Conservation (phyloP, 164 flowering plant species). For the Chimonanthus salicifolius region DNA sequence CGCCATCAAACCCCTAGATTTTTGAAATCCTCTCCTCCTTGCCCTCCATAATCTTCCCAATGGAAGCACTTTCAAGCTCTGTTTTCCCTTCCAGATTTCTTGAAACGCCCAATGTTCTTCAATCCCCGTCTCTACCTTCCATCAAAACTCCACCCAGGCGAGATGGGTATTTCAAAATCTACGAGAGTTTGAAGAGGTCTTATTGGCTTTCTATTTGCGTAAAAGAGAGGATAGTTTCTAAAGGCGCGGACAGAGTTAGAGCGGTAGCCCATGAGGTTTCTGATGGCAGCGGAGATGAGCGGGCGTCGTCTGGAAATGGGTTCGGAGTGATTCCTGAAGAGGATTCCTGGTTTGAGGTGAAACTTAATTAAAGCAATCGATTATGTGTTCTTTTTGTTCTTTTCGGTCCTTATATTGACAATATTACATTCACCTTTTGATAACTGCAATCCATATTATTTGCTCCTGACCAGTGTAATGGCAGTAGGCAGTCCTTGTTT, state of each 20-base stretch:
- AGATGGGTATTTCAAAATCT: slow-evolving; percentile 24
- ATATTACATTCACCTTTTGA: neutral
- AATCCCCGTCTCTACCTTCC: slow-evolving; percentile 4
- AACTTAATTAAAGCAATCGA: neutral
- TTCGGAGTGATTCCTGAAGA: slow-evolving; percentile 24
- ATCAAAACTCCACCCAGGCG: slow-evolving; percentile 17
- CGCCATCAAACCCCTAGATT: slow-evolving; percentile 12
- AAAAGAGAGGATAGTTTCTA: slow-evolving; percentile 6
- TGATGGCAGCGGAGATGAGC: slow-evolving; percentile 28
- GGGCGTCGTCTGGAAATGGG: slow-evolving; percentile 17
- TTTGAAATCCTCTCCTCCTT: neutral
- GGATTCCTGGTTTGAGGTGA: slow-evolving; percentile 28
- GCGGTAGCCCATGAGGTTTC: slow-evolving; percentile 27
- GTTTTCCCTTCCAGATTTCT: slow-evolving; percentile 23
- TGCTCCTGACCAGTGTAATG: neutral
- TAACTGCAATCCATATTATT: too few relatives aligned
- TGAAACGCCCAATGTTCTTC: slow-evolving; percentile 21
- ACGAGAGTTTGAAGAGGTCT: slow-evolving; percentile 4
- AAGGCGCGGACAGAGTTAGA: slow-evolving; percentile 13
- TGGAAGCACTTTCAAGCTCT: slow-evolving; percentile 46
- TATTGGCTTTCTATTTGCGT: slow-evolving; percentile 6
- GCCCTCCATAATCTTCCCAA: slow-evolving; percentile 9
- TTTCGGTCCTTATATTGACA: neutral
- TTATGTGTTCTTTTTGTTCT: neutral
- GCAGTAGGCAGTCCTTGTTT: neutral